Evolutionary conservation across 208 protist species (phyloP), one percentile per base, ranked within the genome.

Genomic region (Wallacemonas collosoma): DNA sequence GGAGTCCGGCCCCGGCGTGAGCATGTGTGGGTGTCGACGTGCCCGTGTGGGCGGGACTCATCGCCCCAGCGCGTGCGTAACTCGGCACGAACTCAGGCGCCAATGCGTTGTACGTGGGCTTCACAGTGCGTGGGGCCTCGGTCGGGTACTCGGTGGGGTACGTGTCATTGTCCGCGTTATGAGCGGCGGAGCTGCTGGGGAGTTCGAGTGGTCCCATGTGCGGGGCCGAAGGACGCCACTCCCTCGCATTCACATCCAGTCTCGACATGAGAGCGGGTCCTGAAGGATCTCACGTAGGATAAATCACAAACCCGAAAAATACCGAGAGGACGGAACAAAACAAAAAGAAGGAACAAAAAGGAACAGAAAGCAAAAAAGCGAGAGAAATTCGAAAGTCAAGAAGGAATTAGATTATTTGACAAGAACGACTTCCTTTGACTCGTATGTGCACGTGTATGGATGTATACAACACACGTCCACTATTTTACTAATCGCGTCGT

Each of bases 181-280:
- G 36, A 26, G 60, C 60, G 4, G 7, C 40, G 38, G 60, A 65
- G 60, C 60, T 65, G 60, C 8, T 48, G 40, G 60, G 60, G 40
- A 65, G 40, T 41, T 65, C 60, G 15, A 65, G 60, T 4, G 60
- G 60, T 35, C 60, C 78, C 80, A 62, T 77, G 72, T 39, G 68
- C 44, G 55, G 57, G 65, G 74, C 77, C 2, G 79, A 76, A n/a
- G 89, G 91, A 35, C 73, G 80, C 91, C 91, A 95, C 72, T 95
- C 91, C 61, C 76, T 84, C 43, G 91, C 91, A 50, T 93, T 88
- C 4, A 81, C 87, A 66, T 95, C 93, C 35, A 95, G 76, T 15
- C 73, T 68, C 5, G 83, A 82, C 83, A 88, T 88, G 5, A 26
- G 26, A 26, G 26, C 26, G 26, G 26, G 26, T 26, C 26, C 26